Evolutionary conservation across 192 early-diverging fungal genomes (phyloP).

Genomic region (Cladochytrium replicatum): DNA sequence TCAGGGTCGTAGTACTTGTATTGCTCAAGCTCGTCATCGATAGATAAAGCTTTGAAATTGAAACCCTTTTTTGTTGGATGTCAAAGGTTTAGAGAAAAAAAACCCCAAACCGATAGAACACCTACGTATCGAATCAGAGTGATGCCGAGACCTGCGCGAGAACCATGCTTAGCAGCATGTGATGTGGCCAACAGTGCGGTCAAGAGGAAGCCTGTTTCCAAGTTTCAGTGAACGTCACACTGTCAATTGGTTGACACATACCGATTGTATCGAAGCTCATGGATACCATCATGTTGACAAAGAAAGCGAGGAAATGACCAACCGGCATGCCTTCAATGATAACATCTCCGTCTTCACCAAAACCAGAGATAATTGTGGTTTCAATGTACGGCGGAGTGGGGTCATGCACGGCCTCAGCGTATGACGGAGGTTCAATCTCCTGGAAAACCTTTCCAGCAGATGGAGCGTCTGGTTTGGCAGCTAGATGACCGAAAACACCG

Average conservation of each 20-base stretch:
- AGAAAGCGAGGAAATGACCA: conserved; percentile 62
- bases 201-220: conserved; percentile 85
- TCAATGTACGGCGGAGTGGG: conserved; percentile 67
- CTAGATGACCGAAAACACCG: conserved; percentile 42
- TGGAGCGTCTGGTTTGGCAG: conserved; percentile 11
- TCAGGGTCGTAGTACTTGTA: conserved; percentile 11
- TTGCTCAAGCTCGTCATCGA: conserved; percentile 10
- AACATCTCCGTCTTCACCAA: conserved; percentile 69
- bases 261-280: conserved; percentile 39
- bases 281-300: conserved; percentile 65
- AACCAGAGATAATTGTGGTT: conserved; percentile 62
- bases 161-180: conserved; percentile 77
- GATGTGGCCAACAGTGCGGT: conserved; percentile 82
- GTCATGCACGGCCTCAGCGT: conserved; percentile 69
- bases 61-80: too few species aligned
- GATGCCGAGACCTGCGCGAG: conserved; percentile 69
- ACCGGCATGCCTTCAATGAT: conserved; percentile 85
- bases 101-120: background rate
- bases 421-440: conserved; percentile 44
- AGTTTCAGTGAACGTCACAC: too few species aligned
- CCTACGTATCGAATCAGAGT: conserved; percentile 63
- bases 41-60: too few species aligned
- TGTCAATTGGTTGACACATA: too few species aligned
- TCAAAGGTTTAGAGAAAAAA: too few species aligned
- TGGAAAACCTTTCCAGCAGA: conserved; percentile 14